Base-by-base conservation (phyloP, 331 rosid species). In the Pyracantha coccinea region DNA sequence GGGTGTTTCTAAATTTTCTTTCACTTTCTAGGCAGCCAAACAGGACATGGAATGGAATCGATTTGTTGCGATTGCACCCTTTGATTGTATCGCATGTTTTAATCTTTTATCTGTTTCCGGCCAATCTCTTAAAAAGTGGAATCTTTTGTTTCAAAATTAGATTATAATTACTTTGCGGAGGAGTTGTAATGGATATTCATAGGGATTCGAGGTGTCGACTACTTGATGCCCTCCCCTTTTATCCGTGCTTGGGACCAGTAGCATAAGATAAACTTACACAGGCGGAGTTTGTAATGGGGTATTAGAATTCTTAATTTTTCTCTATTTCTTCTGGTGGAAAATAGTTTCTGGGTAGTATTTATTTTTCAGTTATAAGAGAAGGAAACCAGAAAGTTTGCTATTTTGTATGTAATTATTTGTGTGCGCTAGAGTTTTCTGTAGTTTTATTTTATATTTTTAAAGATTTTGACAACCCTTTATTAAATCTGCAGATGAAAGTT, bases 401-500 rank as follows among this genome's bases (percentile, higher is more conserved):
- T 10, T 19, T 55, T 25, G 66, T 11, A 12, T n/a, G 45, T 9
- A 11, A 50, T 50, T 17, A 12, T 7, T 20, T 31, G 16, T 29
- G 20, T 53, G 14, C n/a, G 27, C 24, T 29, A 31, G 52, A 71
- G 3, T 41, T 41, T 41, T 41, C 47, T 41, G 47, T 41, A 38
- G 45, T 38, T 38, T 38, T 38, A 38, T 10, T 38, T 38, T 38
- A 41, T 41, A 41, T 11, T 41, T 41, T 41, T 41, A 41, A 41
- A 41, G 47, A 23, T 72, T 53, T 72, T 58, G 19, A 38, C 38
- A 24, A 8, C 32, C 29, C 7, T 38, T 3, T 25, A 66, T 74
- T 23, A 15, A 25, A 61, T 66, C 58, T 58, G 14, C 78, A 76
- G 83, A 85, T 89, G 91, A 75, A 68, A 59, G 14, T 71, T 73